Evolutionary conservation across 148 eudicot species (phyloP), one percentile per base, ranked within the genome.

Genomic region (Rhododendron griersonianum): DNA sequence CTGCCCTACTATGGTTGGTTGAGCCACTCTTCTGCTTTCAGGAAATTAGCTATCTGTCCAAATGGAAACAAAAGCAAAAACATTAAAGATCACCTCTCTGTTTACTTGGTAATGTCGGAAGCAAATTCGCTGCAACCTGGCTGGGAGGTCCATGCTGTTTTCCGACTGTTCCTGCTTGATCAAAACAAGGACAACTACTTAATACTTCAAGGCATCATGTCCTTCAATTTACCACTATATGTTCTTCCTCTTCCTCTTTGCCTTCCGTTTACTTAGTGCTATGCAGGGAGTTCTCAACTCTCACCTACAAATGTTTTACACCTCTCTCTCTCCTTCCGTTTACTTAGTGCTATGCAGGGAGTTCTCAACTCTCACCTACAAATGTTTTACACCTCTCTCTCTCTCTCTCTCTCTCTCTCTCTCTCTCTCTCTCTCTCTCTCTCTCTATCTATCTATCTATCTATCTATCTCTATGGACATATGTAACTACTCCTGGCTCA

Each of bases 1-100:
- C n/a, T n/a, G n/a, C 35, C 75, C 37, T 25, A 25, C 74, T 33
- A 33, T 73, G 15, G 6, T 75, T 75, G n/a, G 47, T 37, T 75
- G 47, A 75, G 39, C 37, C n/a, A 19, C 23, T 76, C 19, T 16
- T 39, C 4, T 19, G 48, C 47, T 76, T 76, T 37, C 53, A 78
- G 81, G 81, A 78, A 78, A 78, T 78, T 78, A n/a, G 81, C 51
- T 45, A 23, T 78, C 81, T 23, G 39, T 50, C 81, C 81, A 79
- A 25, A 48, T 79, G 81, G 81, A 79, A 79, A 79, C 81, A 79
- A 79, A 51, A 79, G 30, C 35, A 79, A 25, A 13, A 25, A 13
- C 45, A 25, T 79, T 11, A 11, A 79, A 48, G 81, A 79, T 25
- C 81, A 79, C 59, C 81, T 79, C 35, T 79, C 81, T 79, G 57